Base-by-base conservation (phyloP, 306 rosid genomes). In the Cucumis hystrix region DNA sequence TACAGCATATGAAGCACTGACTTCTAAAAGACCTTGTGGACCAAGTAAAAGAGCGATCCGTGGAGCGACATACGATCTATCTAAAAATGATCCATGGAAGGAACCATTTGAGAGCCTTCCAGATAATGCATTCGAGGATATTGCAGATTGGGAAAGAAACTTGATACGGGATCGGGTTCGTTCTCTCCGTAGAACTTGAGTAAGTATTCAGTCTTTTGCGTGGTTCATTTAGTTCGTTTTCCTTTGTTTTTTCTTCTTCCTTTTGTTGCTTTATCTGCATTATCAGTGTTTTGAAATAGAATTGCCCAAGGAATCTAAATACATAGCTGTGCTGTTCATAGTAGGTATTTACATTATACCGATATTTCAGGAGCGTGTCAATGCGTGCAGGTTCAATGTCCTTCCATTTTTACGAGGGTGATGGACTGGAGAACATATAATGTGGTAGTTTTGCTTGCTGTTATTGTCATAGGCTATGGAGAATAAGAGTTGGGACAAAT, bases 21-120 rank as follows among this genome's bases (percentile, higher is more conserved):
- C 93, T 76, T 80, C 92, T 47, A 90, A 90, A 82, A 89, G 98
- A 82, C 98, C 92, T 18, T 92, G 97, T 76, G 97, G 98, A 74
- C 98, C 98, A 33, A 92, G 84, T 82, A 92, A 83, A 87, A 83
- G 51, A 76, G 97, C 97, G 10, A 92, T 95, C 40, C 91, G 87
- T 0, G 93, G 87, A 80, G 93, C 97, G 21, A 95, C 97, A 6
- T 89, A 95, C 52, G 93, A 89, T 88, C 84, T 92, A 79, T 89
- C 90, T 51, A 95, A 92, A 85, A 87, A 88, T 65, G 89, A 95
- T 80, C 92, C 85, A 13, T 87, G 93, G 95, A 92, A 94, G 85
- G 96, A 94, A 83, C 93, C 98, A 35, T 90, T 94, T 78, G 95
- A 92, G 87, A 86, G 49, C 79, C 98, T 94, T 79, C 88, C 98